Percentiles rank a stretch among this genome's conserved stretches.
Evolutionary conservation across 257 asterid genomes (phyloP).

Genomic region (Solanum infundibuliforme): DNA sequence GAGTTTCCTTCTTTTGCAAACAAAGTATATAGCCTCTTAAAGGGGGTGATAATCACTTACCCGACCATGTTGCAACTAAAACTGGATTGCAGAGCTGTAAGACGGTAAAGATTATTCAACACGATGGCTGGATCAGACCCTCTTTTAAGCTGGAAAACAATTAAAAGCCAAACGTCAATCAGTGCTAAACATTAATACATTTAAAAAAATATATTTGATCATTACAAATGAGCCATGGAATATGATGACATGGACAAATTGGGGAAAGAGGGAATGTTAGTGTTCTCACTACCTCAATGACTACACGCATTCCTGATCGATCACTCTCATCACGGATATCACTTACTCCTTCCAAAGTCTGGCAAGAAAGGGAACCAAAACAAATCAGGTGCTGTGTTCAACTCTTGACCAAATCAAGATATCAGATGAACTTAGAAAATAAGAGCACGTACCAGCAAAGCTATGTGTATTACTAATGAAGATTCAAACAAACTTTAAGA

Average conservation of each 20-base stretch:
- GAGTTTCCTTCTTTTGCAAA: background rate
- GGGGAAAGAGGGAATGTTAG: background rate
- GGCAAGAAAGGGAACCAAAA: conserved; percentile 10
- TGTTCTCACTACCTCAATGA: conserved; percentile 70
- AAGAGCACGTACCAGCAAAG: background rate
- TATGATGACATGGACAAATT: background rate
- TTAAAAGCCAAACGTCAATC: conserved; percentile 1
- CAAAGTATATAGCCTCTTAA: background rate
- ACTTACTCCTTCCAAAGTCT: conserved; percentile 92
- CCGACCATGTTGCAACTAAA: conserved; percentile 99
- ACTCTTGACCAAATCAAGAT: background rate
- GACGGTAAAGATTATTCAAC: conserved; percentile 82
- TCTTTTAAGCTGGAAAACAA: conserved; percentile 65
- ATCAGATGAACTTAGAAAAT: background rate
- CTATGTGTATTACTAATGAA: background rate
- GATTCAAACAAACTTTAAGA: background rate
- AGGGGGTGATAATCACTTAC: conserved; percentile 38
- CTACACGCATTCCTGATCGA: conserved; percentile 93
- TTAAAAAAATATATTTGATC: background rate
- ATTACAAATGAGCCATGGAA: background rate
- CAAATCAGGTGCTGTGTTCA: background rate
- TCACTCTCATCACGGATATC: conserved; percentile 99
- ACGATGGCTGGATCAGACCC: conserved; percentile 85
- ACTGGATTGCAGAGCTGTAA: conserved; percentile 74
- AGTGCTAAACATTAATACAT: background rate